Conservation (phyloP, 495 filamentous ascomycete species). For the Neurospora intermedia region DNA sequence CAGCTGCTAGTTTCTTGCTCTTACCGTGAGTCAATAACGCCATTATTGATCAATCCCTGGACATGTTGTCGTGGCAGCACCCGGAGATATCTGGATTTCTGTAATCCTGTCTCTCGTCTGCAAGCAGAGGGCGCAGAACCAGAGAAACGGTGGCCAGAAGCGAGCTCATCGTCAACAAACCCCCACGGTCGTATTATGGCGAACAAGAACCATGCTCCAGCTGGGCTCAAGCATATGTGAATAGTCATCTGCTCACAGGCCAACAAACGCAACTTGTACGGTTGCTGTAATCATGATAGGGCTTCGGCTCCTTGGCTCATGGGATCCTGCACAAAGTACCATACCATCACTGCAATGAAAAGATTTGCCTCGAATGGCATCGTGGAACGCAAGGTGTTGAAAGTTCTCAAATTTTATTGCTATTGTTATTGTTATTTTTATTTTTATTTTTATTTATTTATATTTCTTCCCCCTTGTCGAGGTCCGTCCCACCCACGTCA, state of each 20-base stretch:
- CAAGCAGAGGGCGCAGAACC: not conserved
- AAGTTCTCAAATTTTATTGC: not conserved
- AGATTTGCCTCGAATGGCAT: not conserved
- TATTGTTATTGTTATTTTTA: too few relatives aligned
- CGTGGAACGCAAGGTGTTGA: not conserved
- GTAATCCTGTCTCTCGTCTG: not conserved
- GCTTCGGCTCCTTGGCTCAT: not conserved
- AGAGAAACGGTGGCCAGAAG: not conserved
- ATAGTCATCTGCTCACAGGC: not conserved
- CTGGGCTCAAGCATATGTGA: not conserved
- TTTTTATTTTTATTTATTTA: too few relatives aligned
- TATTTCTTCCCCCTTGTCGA: not conserved
- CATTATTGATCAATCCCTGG: not conserved
- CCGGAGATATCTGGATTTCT: not conserved
- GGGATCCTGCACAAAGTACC: not conserved
- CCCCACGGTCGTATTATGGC: not conserved
- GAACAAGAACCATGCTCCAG: not conserved
- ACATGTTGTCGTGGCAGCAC: not conserved
- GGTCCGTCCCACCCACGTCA: not conserved
- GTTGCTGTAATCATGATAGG: not conserved
- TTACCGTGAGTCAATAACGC: not conserved
- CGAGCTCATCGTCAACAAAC: not conserved
- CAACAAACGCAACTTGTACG: not conserved
- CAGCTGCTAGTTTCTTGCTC: not conserved
- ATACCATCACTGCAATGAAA: not conserved